phyloP scores from a whole-genome alignment of 2,329 filamentous ascomycete species.

The Lachnellula arida region DNA sequence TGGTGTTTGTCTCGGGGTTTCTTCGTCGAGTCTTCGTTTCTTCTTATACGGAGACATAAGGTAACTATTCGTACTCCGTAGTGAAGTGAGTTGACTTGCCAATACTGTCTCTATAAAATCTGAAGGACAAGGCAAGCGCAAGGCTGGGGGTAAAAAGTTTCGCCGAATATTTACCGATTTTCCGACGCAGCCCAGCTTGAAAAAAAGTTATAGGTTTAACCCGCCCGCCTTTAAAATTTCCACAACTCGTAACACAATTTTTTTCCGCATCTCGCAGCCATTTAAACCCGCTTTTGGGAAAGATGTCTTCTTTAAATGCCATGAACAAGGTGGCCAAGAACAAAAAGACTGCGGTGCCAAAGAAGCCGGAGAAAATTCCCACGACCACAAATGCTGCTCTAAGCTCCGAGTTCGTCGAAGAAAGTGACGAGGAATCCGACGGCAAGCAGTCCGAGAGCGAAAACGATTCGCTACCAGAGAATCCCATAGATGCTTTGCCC shows the following conservation, averaged over 20 bases:
- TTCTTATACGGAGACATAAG: conserved; percentile 33
- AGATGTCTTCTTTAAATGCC: conserved; percentile 18
- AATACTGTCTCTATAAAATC: background rate
- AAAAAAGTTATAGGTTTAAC: conserved; percentile 16
- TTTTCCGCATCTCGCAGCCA: background rate
- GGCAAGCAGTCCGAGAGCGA: conserved; percentile 22
- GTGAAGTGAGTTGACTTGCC: background rate
- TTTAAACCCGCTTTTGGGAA: background rate
- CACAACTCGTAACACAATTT: background rate
- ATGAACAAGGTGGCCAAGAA: conserved; percentile 14
- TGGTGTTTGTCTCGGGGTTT: conserved; percentile 30
- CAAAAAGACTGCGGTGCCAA: conserved; percentile 4
- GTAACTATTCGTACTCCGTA: background rate
- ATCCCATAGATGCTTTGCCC: conserved; percentile 3
- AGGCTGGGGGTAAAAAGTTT: background rate
- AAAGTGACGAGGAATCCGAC: conserved; percentile 27
- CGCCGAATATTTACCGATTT: conserved; percentile 5
- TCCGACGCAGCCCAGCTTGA: conserved; percentile 1
- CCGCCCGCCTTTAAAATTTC: conserved; percentile 19
- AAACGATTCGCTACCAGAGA: conserved; percentile 17
- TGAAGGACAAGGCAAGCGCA: background rate
- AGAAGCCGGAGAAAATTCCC: conserved; percentile 12
- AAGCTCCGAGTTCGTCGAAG: conserved; percentile 27
- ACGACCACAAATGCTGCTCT: conserved; percentile 15
- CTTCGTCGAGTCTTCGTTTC: conserved; percentile 37